Percentiles rank a stretch among this genome's conserved stretches.
Conservation (phyloP, 768 basidiomycete species). For the Amanita phalloides region DNA sequence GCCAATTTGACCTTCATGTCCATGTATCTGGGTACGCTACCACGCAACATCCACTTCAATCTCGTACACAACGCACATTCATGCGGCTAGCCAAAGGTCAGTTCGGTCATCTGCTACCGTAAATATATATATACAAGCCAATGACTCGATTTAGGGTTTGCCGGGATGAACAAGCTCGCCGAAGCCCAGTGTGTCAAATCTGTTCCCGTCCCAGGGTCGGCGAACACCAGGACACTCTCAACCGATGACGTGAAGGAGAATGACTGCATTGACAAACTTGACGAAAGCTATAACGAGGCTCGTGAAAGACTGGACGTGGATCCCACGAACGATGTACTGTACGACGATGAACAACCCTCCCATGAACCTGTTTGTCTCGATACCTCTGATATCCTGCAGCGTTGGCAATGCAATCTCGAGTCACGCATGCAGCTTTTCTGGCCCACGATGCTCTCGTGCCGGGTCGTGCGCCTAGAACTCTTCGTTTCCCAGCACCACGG, state of each 20-base stretch:
- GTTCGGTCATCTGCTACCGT: background rate
- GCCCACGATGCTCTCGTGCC: slow-evolving; percentile 57
- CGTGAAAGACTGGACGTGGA: slow-evolving; percentile 15
- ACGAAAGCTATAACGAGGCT: slow-evolving; percentile 35
- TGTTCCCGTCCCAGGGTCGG: background rate
- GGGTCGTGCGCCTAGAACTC: slow-evolving; percentile 53
- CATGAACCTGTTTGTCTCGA: slow-evolving; percentile 11
- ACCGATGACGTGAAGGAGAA: slow-evolving; percentile 41
- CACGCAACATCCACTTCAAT: slow-evolving; percentile 43
- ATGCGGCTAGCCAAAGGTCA: slow-evolving; percentile 69
- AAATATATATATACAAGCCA: background rate
- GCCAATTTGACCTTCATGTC: slow-evolving; percentile 58
- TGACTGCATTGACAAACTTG: slow-evolving; percentile 43
- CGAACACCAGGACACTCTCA: slow-evolving; percentile 19
- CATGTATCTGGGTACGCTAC: slow-evolving; percentile 73
- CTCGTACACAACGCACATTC: slow-evolving; percentile 68
- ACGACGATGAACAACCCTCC: slow-evolving; percentile 1
- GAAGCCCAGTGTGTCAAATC: slow-evolving; percentile 11
- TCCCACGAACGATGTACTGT: slow-evolving; percentile 1
- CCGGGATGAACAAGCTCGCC: slow-evolving; percentile 54
- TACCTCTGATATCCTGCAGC: slow-evolving; percentile 25
- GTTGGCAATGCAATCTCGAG: slow-evolving; percentile 69
- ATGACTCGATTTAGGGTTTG: slow-evolving; percentile 44
- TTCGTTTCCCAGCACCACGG: slow-evolving; percentile 31
- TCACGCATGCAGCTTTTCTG: slow-evolving; percentile 71